Percentiles rank a stretch among this genome's conserved stretches.
Conservation (phyloP, 164 flowering plant genomes). For the Aristolochia contorta region DNA sequence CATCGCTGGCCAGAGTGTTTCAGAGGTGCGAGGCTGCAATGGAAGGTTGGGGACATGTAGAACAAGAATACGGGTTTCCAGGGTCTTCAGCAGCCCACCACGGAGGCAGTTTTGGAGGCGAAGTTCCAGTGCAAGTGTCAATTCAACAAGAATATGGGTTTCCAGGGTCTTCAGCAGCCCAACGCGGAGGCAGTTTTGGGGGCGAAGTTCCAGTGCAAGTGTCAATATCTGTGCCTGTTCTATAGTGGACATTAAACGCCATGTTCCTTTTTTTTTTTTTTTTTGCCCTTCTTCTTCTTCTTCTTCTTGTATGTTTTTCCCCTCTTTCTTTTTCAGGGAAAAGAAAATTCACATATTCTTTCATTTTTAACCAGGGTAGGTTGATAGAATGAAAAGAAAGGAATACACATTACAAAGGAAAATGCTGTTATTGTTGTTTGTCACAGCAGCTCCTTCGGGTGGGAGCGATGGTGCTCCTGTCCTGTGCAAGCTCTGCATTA, state of each 20-base stretch:
- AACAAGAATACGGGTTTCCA: background rate
- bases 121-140: conserved; percentile 18
- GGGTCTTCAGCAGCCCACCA: conserved; percentile 32
- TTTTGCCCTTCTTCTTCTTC: conserved; percentile 12
- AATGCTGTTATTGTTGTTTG: background rate
- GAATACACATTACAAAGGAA: conserved; percentile 13
- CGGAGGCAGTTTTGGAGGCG: conserved; percentile 38
- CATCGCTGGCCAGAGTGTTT: conserved; percentile 83
- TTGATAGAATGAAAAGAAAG: conserved; percentile 11
- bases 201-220: conserved; percentile 26
- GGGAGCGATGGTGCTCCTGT: background rate
- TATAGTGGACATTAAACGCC: conserved; percentile 21
- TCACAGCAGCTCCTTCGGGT: background rate
- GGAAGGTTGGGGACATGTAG: conserved; percentile 18
- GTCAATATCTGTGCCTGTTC: conserved; percentile 54
- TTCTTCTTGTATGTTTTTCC: no score
- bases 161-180: conserved; percentile 41
- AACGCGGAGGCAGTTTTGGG: conserved; percentile 35
- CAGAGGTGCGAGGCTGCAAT: conserved; percentile 61
- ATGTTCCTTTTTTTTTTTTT: conserved; percentile 12
- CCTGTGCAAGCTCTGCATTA: background rate
- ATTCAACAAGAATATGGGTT: conserved; percentile 35
- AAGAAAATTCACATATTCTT: conserved; percentile 32
- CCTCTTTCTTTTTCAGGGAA: conserved; percentile 2
- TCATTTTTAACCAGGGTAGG: conserved; percentile 27